Evolutionary conservation across 2,329 filamentous ascomycete species (phyloP), one percentile per base, ranked within the genome.

Genomic region (Chrysoporthe austroafricana): DNA sequence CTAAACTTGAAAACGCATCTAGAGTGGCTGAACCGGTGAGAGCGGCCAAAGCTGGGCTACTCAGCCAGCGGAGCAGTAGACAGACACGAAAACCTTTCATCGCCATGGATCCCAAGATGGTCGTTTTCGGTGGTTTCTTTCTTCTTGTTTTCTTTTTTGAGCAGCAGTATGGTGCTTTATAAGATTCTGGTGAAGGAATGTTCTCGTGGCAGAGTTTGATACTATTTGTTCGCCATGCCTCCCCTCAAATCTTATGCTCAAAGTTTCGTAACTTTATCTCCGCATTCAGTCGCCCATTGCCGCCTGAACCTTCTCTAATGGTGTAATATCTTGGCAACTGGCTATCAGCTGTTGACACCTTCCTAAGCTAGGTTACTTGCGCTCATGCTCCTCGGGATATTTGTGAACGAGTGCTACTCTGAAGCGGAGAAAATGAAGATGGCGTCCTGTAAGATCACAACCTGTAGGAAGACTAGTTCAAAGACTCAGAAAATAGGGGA

Each of bases 1-100:
- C 66, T 7, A 69, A 42, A 18, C 62, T 65, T 21, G 68, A 68
- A 18, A 69, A 69, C 0, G 48, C 34, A 11, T 63, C 42, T 46
- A 69, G 59, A 4, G 68, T 69, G 18, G 68, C 63, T 39, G 68
- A 69, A 14, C 58, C 68, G 16, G 36, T 61, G 6, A 69, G 48
- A 16, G 57, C 57, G 34, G 64, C 67, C 26, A n/a, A 32, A 7
- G 43, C 43, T 21, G 56, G 32, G 26, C 34, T 46, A 56, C 39
- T 57, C 59, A 61, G 2, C 21, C 14, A 34, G 21, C 6, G 42
- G 16, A 61, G 26, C 59, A 61, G 16, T 6, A 61, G 5, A 4
- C 8, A 61, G 21, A 48, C 16, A 34, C 9, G 16, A 11, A 48
- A 7, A 16, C 14, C 59, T 32, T n/a, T 61, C 59, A 61, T 61